Conservation (phyloP, 2,329 filamentous ascomycete species). For the Celoporthe dispersa region DNA sequence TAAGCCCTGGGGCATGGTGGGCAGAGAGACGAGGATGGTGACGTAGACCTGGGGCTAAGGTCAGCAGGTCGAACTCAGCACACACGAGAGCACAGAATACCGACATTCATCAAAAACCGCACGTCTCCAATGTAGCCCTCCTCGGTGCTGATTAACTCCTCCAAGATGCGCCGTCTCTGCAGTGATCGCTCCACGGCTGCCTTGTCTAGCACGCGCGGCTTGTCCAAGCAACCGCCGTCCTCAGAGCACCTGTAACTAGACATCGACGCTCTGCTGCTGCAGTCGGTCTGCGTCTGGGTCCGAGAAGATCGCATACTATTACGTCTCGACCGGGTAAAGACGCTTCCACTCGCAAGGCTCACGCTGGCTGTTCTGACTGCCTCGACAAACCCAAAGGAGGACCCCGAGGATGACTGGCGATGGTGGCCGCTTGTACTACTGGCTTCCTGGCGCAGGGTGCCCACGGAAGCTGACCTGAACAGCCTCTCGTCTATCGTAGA, state of each 20-base stretch:
- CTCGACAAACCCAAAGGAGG: constrained; percentile 80
- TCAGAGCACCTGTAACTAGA: constrained; percentile 66
- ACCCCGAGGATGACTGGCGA: constrained; percentile 69
- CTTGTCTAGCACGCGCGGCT: constrained; percentile 60
- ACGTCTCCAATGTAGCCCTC: constrained; percentile 87
- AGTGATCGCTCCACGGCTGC: constrained; percentile 72
- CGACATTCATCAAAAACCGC: constrained; percentile 82
- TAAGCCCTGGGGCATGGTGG: constrained; percentile 65
- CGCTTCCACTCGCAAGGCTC: constrained; percentile 75
- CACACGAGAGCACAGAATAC: constrained; percentile 34
- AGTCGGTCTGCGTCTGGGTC: constrained; percentile 62
- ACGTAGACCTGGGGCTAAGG: constrained; percentile 65
- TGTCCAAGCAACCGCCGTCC: constrained; percentile 65
- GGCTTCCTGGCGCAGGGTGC: constrained; percentile 31
- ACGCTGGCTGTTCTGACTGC: constrained; percentile 80
- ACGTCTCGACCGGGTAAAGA: constrained; percentile 63
- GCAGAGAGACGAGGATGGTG: constrained; percentile 73
- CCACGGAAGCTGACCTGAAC: constrained; percentile 41
- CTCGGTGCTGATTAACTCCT: constrained; percentile 85
- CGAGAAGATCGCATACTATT: constrained; percentile 58
- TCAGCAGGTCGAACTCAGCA: constrained; percentile 15
- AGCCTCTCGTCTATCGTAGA: constrained; percentile 34
- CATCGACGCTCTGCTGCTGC: constrained; percentile 65
- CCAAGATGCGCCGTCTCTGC: constrained; percentile 77
- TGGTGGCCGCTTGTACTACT: constrained; percentile 40